A percentile compares a stretch with the other conserved stretches of the same genome.
phyloP scores from a whole-genome alignment of 2,329 filamentous ascomycete genomes.

The Cladosporium velox region DNA sequence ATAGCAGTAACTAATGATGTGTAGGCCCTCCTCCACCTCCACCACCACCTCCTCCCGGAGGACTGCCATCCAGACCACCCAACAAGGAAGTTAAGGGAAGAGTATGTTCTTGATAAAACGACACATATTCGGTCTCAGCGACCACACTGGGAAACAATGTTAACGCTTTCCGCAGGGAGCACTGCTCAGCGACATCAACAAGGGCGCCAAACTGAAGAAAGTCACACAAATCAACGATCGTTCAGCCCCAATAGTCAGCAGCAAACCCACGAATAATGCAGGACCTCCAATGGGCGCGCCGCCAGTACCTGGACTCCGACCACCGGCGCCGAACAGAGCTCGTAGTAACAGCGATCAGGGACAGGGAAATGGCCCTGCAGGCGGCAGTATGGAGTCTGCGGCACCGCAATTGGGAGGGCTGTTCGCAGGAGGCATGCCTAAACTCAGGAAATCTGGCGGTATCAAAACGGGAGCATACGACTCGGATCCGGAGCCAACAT shows the following conservation, averaged over 20 bases:
- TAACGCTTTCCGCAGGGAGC: constrained; percentile 65
- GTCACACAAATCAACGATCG: constrained; percentile 82
- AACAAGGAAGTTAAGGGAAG: constrained; percentile 58
- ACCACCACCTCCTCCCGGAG: constrained; percentile 63
- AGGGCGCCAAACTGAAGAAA: constrained; percentile 79
- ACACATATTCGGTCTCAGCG: background rate
- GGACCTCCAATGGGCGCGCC: constrained; percentile 73
- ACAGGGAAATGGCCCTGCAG: constrained; percentile 43
- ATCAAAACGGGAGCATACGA: constrained; percentile 59
- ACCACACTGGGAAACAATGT: background rate
- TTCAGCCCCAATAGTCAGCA: constrained; percentile 73
- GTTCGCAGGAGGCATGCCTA: constrained; percentile 94
- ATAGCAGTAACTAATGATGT: background rate
- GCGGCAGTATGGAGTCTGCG: constrained; percentile 52
- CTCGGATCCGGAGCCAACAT: constrained; percentile 72
- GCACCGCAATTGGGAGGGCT: constrained; percentile 83
- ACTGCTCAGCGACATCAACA: constrained; percentile 82
- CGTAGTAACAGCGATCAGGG: constrained; percentile 82
- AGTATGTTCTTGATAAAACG: constrained; percentile 53
- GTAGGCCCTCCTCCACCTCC: constrained; percentile 61
- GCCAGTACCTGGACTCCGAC: constrained; percentile 75
- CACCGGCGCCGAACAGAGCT: constrained; percentile 68
- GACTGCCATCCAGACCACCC: constrained; percentile 59
- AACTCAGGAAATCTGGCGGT: constrained; percentile 83
- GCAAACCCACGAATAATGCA: constrained; percentile 52